Conservation (phyloP, 2,329 filamentous ascomycete genomes). For the Fusarium ramigenum region DNA sequence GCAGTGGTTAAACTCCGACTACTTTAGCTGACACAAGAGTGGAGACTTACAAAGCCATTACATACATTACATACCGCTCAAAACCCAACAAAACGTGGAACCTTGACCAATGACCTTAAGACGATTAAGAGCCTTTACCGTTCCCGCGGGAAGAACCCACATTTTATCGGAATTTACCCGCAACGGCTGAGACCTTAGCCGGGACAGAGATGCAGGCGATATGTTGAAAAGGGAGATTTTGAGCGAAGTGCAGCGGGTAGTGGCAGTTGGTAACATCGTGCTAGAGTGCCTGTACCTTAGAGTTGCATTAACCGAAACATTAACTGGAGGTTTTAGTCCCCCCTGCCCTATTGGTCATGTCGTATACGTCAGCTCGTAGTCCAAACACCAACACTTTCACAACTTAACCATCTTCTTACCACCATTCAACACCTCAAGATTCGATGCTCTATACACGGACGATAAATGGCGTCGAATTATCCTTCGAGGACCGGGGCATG, state of each 20-base stretch:
- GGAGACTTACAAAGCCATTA: background rate
- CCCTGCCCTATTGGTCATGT: background rate
- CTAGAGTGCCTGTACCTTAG: accelerated
- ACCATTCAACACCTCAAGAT: background rate
- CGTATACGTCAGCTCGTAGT: background rate
- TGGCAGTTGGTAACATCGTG: background rate
- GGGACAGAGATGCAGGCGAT: background rate
- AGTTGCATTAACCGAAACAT: background rate
- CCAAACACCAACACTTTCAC: background rate
- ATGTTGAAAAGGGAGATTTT: background rate
- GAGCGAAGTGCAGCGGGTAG: background rate
- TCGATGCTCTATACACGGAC: background rate
- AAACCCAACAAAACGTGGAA: background rate
- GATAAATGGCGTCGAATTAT: background rate
- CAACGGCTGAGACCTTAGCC: background rate
- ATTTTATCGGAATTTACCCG: background rate
- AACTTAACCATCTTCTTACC: background rate
- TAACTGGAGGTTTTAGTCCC: background rate
- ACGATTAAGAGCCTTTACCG: background rate
- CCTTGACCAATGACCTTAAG: background rate
- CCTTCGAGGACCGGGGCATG: background rate
- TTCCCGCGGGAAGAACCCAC: background rate
- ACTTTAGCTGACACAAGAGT: background rate
- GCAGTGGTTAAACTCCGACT: background rate
- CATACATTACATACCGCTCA: background rate